These are phyloP conservation scores for Fusarium verrucosum DNA, from an alignment of 2,329 filamentous ascomycete genomes.

Conservation along the genomic window DNA sequence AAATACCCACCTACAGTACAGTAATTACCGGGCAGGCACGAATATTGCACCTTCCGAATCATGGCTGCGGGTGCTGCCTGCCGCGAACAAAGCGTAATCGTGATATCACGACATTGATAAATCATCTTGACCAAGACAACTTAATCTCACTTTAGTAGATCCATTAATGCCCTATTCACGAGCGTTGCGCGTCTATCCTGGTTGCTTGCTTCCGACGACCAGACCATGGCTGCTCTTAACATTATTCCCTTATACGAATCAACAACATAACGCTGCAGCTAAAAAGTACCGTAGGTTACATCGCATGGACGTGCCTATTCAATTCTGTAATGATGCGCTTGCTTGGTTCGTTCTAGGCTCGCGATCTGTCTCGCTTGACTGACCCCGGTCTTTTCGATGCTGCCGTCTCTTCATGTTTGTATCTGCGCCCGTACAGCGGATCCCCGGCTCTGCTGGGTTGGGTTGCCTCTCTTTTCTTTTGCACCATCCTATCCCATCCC, in stretches of 20 bases:
- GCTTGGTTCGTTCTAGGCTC: conserved; percentile 29
- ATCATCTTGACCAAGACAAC: neutral
- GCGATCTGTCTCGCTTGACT: conserved; percentile 26
- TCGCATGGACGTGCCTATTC: conserved; percentile 16
- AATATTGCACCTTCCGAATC: neutral
- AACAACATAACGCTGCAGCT: neutral
- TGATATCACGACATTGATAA: conserved; percentile 1
- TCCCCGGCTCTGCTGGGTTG: conserved; percentile 9
- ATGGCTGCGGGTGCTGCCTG: neutral
- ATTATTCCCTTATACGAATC: conserved; percentile 7
- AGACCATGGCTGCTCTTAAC: conserved; percentile 18
- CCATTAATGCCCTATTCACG: too few relatives aligned
- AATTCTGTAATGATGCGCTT: neutral
- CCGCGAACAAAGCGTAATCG: neutral
- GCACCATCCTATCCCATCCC: conserved; percentile 2
- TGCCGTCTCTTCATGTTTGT: conserved; percentile 14
- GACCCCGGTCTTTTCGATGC: conserved; percentile 15
- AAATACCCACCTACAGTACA: neutral
- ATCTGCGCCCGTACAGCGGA: conserved; percentile 19
- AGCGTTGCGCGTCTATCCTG: neutral
- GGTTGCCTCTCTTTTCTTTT: conserved; percentile 9
- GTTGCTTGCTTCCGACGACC: neutral
- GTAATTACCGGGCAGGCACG: too few relatives aligned
- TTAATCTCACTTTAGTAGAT: too few relatives aligned
- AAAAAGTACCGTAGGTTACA: conserved; percentile 16